A percentile compares a stretch with the other conserved stretches of the same genome.
These are phyloP conservation scores for Phytophthora citricola DNA, from an alignment of 352 stramenopile species.

Conservation along the genomic window DNA sequence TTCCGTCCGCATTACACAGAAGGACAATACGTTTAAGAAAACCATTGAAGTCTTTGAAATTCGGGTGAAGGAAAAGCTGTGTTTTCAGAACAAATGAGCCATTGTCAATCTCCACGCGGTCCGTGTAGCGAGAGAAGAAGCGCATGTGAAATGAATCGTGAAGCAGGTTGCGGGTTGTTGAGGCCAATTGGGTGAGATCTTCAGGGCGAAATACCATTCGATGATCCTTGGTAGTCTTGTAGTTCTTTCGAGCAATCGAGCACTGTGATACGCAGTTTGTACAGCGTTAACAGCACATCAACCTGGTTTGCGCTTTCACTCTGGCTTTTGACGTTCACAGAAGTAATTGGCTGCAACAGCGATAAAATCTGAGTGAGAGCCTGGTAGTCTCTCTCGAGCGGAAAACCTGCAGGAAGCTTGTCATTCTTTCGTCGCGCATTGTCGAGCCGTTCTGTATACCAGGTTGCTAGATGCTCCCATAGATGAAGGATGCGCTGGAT, in stretches of 20 bases:
- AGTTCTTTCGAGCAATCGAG: constrained; percentile 16
- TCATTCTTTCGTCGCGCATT: not conserved
- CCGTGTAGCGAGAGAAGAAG: constrained; percentile 14
- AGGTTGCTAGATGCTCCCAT: constrained; percentile 11
- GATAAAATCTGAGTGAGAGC: constrained; percentile 1
- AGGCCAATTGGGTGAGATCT: constrained; percentile 5
- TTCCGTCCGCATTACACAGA: constrained; percentile 10
- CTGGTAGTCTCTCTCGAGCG: constrained; percentile 7
- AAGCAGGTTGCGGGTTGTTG: not conserved
- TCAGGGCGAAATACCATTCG: constrained; percentile 8
- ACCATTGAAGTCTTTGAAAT: constrained; percentile 9
- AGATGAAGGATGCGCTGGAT: constrained; percentile 5
- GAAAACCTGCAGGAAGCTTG: constrained; percentile 4
- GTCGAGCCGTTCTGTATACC: constrained; percentile 4
- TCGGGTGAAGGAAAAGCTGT: constrained; percentile 16
- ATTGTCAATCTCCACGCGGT: constrained; percentile 6
- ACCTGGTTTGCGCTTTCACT: constrained; percentile 5
- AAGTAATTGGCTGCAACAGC: constrained; percentile 1
- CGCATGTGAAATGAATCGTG: constrained; percentile 3
- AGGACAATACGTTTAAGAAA: constrained; percentile 8
- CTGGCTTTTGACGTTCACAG: constrained; percentile 4
- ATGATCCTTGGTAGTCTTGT: constrained; percentile 8
- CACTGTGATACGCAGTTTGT: constrained; percentile 8
- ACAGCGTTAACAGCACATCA: constrained; percentile 6
- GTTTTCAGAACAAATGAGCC: constrained; percentile 14